Evolutionary conservation across 352 stramenopile genomes (phyloP).

Genomic region (Globisporangium radiosum): DNA sequence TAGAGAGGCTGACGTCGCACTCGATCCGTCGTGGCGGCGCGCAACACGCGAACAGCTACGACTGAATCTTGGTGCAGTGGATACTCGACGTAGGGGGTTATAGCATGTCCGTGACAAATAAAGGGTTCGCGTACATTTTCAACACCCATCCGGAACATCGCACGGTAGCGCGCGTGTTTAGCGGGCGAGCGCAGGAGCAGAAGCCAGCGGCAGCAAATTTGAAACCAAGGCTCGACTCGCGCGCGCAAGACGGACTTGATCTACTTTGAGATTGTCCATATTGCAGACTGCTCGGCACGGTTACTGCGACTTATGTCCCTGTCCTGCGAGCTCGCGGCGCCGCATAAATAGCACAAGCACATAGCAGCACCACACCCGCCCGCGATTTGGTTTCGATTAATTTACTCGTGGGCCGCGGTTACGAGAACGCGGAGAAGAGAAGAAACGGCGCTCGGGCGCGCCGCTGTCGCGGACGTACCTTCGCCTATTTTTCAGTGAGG

Average conservation of each 20-base stretch:
- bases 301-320: neutral
- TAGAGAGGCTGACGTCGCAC: constrained; percentile 17
- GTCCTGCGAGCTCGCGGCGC: too few relatives aligned
- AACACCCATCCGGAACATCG: neutral
- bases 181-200: neutral
- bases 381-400: neutral
- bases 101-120: constrained; percentile 23
- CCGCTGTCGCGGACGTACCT: too few relatives aligned
- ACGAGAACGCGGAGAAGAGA: too few relatives aligned
- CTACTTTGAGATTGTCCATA: neutral
- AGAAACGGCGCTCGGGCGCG: too few relatives aligned
- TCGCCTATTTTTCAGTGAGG: too few relatives aligned
- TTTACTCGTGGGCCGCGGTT: neutral
- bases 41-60: constrained; percentile 17
- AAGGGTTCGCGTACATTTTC: constrained; percentile 12
- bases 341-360: too few relatives aligned
- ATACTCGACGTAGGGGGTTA: constrained; percentile 25
- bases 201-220: neutral
- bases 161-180: neutral
- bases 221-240: neutral
- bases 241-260: neutral
- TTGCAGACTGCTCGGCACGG: neutral
- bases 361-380: neutral
- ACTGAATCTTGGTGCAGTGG: constrained; percentile 12
- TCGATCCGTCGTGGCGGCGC: constrained; percentile 18